phyloP scores from a whole-genome alignment of 106 monocot species.

The Ottelia alismoides region DNA sequence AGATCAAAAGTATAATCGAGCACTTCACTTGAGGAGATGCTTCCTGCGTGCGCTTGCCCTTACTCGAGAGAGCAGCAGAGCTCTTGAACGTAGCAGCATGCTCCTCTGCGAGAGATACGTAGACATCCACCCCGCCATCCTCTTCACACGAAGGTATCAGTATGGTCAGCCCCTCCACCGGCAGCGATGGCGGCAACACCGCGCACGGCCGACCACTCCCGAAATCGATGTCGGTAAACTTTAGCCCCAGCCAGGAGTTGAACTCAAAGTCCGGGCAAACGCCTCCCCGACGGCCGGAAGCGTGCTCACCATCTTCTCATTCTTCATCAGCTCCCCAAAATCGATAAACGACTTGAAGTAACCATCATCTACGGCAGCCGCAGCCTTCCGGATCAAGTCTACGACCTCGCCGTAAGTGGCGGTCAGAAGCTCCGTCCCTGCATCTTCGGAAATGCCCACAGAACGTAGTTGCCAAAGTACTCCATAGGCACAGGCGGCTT shows the following conservation, averaged over 20 bases:
- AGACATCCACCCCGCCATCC: constrained; percentile 4
- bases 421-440: neutral
- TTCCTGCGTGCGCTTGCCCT: too few species aligned
- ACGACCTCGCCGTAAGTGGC: constrained; percentile 2
- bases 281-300: neutral
- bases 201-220: neutral
- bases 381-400: neutral
- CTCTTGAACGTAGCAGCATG: constrained; percentile 1
- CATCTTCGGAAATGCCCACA: too few species aligned
- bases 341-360: constrained; percentile 13
- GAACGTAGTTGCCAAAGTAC: constrained; percentile 5
- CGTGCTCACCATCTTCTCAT: neutral
- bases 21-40: too few species aligned
- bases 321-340: constrained; percentile 6
- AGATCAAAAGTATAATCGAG: too few species aligned
- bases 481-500: constrained; percentile 9
- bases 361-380: constrained; percentile 2
- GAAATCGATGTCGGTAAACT: constrained; percentile 6
- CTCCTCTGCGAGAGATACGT: neutral
- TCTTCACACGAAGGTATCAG: neutral
- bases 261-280: constrained; percentile 7
- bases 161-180: constrained; percentile 4
- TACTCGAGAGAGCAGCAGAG: constrained; percentile 2
- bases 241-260: constrained; percentile 4
- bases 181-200: neutral